Conservation (phyloP, 805 yeast genomes). For the Kodamaea hsintzibuensis region DNA sequence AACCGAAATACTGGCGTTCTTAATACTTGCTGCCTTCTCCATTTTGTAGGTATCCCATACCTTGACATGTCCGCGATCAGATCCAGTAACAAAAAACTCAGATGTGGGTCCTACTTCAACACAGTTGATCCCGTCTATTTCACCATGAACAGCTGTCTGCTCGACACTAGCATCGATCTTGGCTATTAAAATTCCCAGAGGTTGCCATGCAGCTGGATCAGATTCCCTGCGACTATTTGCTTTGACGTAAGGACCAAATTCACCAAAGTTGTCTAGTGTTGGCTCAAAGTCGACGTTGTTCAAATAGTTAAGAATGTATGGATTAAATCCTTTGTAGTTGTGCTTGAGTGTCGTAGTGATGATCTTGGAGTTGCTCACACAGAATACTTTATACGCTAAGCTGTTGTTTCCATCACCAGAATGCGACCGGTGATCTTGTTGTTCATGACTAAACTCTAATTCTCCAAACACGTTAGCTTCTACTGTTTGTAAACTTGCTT, state of each 20-base stretch:
- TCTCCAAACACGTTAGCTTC: slow-evolving; percentile 50
- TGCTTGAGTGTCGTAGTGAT: slow-evolving; percentile 42
- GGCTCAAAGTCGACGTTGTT: slow-evolving; percentile 56
- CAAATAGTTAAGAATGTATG: slow-evolving; percentile 59
- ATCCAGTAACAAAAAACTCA: slow-evolving; percentile 72
- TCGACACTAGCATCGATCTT: slow-evolving; percentile 49
- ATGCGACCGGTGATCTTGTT: background rate
- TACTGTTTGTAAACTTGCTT: slow-evolving; percentile 41
- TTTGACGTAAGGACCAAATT: slow-evolving; percentile 54
- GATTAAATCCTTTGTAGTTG: slow-evolving; percentile 69
- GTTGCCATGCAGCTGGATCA: slow-evolving; percentile 23
- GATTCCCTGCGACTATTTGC: background rate
- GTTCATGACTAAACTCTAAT: slow-evolving; percentile 32
- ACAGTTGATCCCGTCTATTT: slow-evolving; percentile 47
- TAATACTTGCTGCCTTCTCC: slow-evolving; percentile 58
- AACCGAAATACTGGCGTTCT: slow-evolving; percentile 45
- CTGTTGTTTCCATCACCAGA: background rate
- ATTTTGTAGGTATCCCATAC: slow-evolving; percentile 76
- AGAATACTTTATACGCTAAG: slow-evolving; percentile 22
- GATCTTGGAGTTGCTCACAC: slow-evolving; percentile 31
- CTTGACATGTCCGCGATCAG: slow-evolving; percentile 68
- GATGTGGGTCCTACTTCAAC: slow-evolving; percentile 61
- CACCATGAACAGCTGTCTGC: slow-evolving; percentile 46
- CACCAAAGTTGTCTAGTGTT: slow-evolving; percentile 57
- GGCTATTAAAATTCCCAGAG: slow-evolving; percentile 58